Evolutionary conservation across 2,329 filamentous ascomycete genomes (phyloP), one percentile per base, ranked within the genome.

Genomic region (Pseudocercospora cruenta): DNA sequence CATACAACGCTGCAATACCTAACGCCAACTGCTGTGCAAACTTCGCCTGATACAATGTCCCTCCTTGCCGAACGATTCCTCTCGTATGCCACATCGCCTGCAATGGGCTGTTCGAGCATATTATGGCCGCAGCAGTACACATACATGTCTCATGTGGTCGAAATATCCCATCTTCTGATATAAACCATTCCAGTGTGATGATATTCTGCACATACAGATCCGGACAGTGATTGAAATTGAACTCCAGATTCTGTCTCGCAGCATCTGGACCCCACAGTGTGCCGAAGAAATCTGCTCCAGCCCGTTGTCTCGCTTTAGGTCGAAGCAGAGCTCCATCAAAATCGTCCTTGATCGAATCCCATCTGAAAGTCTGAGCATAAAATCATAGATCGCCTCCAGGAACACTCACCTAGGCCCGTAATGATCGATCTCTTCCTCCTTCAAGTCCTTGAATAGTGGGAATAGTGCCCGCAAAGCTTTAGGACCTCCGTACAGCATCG

Each of bases 41-140:
- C 8, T 28, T 33, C 28, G 61, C 67, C 51, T 66, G 62, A 8
- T 66, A 62, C 45, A 31, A 64, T 53, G 64, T 64, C 33, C 61
- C 67, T 7, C 67, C 67, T 19, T 69, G 64, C 39, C 64, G 55
- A 54, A 69, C 64, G 19, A 69, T 59, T 33, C 67, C 67, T n/a
- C 67, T 33, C 0, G 60, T 66, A 65, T 69, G 62, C 67, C 64
- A 69, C 54, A 60, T 62, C 0, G 67, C 67, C 31, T 67, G 62
- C 59, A 45, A 39, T 0, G 62, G 62, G 45, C 28, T 49, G 22
- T 65, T 63, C n/a, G 58, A 61, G 28, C 67, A 69, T 4, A 57
- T 63, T 22, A 69, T 59, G 2, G 67, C 64, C 4, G 64, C 62
- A 54, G 62, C 55, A 49, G 64, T 65, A 58, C 62, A 53, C 43